phyloP scores from a whole-genome alignment of 2,329 filamentous ascomycete species.

The Verticillium klebahnii region DNA sequence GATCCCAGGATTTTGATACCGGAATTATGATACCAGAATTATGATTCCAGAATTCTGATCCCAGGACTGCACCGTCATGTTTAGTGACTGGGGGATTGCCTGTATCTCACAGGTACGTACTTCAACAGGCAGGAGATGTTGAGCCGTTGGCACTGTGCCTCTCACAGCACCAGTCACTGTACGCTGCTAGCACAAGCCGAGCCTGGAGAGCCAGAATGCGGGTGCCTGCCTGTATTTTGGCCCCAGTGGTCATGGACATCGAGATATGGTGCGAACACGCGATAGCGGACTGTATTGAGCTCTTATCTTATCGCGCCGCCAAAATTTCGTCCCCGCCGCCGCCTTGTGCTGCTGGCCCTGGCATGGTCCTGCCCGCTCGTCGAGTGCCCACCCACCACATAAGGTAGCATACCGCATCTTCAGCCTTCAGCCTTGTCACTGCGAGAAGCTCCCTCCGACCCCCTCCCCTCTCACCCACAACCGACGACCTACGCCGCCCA shows the following conservation, averaged over 20 bases:
- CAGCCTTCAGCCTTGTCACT: constrained; percentile 12
- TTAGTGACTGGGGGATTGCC: too few species aligned
- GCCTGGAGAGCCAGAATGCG: too few species aligned
- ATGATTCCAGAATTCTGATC: neutral
- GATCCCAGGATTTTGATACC: neutral
- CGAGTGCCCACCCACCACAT: constrained; percentile 7
- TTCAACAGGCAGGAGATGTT: too few species aligned
- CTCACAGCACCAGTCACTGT: too few species aligned
- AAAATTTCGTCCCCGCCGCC: constrained; percentile 7
- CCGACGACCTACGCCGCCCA: neutral
- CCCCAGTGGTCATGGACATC: too few species aligned
- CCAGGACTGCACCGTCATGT: neutral
- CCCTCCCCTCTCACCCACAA: constrained; percentile 1
- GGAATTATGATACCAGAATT: neutral
- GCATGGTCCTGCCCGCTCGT: constrained; percentile 5
- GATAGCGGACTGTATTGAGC: neutral
- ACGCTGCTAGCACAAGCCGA: too few species aligned
- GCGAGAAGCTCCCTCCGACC: constrained; percentile 3
- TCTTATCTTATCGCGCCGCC: constrained; percentile 5
- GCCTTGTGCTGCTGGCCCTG: neutral
- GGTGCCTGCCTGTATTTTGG: too few species aligned
- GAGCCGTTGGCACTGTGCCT: too few species aligned
- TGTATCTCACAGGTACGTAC: too few species aligned
- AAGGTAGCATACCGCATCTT: constrained; percentile 6
- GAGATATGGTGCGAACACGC: neutral